A percentile compares a stretch with the other conserved stretches of the same genome.
Evolutionary conservation across 768 basidiomycete species (phyloP).

Genomic region (Infundibulicybe gibba): DNA sequence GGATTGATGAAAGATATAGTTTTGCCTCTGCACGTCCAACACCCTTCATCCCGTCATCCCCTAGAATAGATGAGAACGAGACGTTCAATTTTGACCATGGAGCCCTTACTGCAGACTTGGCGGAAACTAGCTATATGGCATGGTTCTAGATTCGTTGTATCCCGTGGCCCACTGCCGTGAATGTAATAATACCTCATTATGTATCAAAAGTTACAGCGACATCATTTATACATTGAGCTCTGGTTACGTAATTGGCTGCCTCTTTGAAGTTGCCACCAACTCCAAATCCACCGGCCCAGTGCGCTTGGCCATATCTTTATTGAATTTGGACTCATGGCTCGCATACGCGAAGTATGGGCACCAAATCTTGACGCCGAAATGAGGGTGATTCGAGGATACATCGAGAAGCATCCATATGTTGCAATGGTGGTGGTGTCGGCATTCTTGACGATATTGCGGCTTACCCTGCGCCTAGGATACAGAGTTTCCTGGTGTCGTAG

Average conservation of each 20-base stretch:
- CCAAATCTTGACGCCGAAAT: constrained; percentile 93
- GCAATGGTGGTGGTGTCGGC: constrained; percentile 70
- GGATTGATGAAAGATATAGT: constrained; percentile 34
- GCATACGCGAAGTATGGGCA: constrained; percentile 95
- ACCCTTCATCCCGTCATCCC: constrained; percentile 42
- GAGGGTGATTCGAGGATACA: constrained; percentile 77
- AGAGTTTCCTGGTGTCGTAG: constrained; percentile 98
- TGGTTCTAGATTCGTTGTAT: constrained; percentile 45
- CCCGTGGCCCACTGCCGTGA: neutral
- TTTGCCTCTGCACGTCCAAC: constrained; percentile 31
- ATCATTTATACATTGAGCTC: too few relatives aligned
- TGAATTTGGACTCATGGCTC: constrained; percentile 48
- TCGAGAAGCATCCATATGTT: constrained; percentile 90
- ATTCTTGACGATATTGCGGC: constrained; percentile 15
- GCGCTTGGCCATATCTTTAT: neutral
- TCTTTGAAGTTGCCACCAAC: neutral
- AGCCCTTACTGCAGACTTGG: constrained; percentile 48
- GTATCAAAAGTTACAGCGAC: too few relatives aligned
- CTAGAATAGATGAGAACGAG: constrained; percentile 50
- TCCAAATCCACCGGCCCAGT: too few relatives aligned
- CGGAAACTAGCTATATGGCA: constrained; percentile 65
- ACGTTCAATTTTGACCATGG: constrained; percentile 63
- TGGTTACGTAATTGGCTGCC: neutral
- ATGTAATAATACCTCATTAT: neutral
- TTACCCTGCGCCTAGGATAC: constrained; percentile 69